These are phyloP conservation scores for Thelephora ganbajun DNA, from an alignment of 768 basidiomycete genomes.

Conservation along the genomic window DNA sequence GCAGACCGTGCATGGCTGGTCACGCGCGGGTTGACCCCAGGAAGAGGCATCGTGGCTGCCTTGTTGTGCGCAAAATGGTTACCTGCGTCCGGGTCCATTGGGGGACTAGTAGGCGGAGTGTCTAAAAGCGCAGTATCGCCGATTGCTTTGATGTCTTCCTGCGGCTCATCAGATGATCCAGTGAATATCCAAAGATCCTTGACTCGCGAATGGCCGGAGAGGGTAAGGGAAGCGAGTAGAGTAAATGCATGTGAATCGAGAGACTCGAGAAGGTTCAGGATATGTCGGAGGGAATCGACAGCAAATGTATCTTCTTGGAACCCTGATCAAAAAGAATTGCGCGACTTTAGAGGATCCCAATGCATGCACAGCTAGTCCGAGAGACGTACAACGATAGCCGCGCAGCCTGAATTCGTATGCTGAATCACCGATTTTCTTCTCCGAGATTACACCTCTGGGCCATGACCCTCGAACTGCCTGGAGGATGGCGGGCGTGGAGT, in stretches of 20 bases:
- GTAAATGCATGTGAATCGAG: slow-evolving; percentile 57
- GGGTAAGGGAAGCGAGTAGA: slow-evolving; percentile 55
- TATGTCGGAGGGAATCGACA: slow-evolving; percentile 58
- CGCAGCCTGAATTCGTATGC: slow-evolving; percentile 73
- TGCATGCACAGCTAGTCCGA: slow-evolving; percentile 8
- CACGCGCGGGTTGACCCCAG: too few relatives aligned
- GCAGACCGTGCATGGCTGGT: too few relatives aligned
- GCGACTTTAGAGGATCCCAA: slow-evolving; percentile 6
- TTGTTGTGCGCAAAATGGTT: too few relatives aligned
- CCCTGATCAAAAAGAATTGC: slow-evolving; percentile 28
- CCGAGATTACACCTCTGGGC: slow-evolving; percentile 68
- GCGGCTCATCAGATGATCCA: slow-evolving; percentile 26
- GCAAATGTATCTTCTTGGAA: slow-evolving; percentile 69
- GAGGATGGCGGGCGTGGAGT: slow-evolving; percentile 68
- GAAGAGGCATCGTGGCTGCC: too few relatives aligned
- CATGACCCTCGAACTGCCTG: slow-evolving; percentile 65
- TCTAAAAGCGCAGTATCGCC: slow-evolving; percentile 21
- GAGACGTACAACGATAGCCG: slow-evolving; percentile 57
- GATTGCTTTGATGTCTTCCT: slow-evolving; percentile 18
- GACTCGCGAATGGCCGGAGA: slow-evolving; percentile 55
- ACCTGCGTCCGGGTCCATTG: too few relatives aligned
- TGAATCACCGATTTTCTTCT: slow-evolving; percentile 60
- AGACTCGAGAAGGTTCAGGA: slow-evolving; percentile 49
- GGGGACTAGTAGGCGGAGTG: slow-evolving; percentile 12
- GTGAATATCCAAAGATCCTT: slow-evolving; percentile 75